Conservation (phyloP, 257 asterid genomes). For the Knoxia roxburghii region DNA sequence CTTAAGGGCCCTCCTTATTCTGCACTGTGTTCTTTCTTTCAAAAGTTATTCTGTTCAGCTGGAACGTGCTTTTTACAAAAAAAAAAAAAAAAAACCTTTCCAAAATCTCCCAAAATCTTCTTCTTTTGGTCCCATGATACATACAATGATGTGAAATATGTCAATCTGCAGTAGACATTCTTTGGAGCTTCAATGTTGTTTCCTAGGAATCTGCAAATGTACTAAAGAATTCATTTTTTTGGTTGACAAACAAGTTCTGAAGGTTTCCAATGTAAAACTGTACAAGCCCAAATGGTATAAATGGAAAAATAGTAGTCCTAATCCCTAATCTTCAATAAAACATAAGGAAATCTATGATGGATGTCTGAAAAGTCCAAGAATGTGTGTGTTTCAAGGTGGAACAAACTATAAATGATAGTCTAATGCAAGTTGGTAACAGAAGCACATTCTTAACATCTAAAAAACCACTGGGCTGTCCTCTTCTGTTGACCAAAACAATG, state of each 20-base stretch:
- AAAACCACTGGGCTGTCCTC: background rate
- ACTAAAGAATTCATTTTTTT: too few relatives aligned
- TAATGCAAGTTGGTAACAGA: background rate
- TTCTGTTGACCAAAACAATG: background rate
- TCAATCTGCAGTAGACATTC: background rate
- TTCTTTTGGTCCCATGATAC: background rate
- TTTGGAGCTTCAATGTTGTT: background rate
- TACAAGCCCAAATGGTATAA: too few relatives aligned
- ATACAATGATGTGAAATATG: background rate
- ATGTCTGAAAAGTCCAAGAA: background rate
- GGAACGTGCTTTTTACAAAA: background rate
- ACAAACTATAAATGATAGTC: background rate
- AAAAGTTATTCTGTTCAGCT: conserved; percentile 6
- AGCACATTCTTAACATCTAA: background rate
- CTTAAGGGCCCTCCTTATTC: conserved; percentile 8
- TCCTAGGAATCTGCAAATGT: too few relatives aligned
- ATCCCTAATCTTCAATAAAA: background rate
- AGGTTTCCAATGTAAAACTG: too few relatives aligned
- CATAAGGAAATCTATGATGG: background rate
- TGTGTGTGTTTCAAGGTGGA: background rate
- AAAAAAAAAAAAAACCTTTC: too few relatives aligned
- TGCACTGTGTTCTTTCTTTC: too few relatives aligned
- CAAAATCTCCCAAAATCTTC: background rate
- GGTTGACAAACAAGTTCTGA: too few relatives aligned
- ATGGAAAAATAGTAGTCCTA: background rate